Conservation (phyloP, 148 eudicot species). For the Chenopodium album region DNA sequence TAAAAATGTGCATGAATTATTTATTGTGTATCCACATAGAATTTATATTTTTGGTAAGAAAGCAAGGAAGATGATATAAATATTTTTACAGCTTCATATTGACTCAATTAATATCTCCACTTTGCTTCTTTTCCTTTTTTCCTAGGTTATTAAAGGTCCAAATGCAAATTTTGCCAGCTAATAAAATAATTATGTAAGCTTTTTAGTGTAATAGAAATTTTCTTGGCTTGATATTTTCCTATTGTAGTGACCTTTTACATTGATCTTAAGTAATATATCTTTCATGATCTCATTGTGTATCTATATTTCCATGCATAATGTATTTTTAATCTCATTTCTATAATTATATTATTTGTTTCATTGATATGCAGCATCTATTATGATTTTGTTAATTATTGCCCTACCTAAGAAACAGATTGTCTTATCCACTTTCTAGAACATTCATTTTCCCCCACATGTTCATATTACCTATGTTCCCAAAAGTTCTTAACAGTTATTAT, state of each 20-base stretch:
- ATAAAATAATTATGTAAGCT: neutral
- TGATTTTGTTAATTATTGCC: neutral
- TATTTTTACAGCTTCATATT: constrained; percentile 12
- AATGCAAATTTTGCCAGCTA: constrained; percentile 20
- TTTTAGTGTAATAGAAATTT: neutral
- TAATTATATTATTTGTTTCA: neutral
- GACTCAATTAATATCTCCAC: neutral
- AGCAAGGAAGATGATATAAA: constrained; percentile 5
- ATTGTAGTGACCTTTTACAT: neutral
- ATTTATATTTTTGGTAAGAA: constrained; percentile 17
- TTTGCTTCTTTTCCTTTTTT: constrained; percentile 12
- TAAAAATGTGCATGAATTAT: neutral
- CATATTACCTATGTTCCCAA: too few relatives aligned
- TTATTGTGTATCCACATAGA: neutral
- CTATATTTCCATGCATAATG: neutral
- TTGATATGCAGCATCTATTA: neutral
- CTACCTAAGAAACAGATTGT: neutral
- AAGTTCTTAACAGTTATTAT: too few relatives aligned
- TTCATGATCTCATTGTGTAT: constrained; percentile 15
- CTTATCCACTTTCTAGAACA: neutral
- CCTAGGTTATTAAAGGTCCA: constrained; percentile 3
- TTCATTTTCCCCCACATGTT: too few relatives aligned
- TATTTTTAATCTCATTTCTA: neutral
- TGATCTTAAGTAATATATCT: constrained; percentile 6
- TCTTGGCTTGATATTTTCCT: constrained; percentile 21